Conservation (phyloP, 495 filamentous ascomycete genomes). For the Hypoxylon subgilvum region DNA sequence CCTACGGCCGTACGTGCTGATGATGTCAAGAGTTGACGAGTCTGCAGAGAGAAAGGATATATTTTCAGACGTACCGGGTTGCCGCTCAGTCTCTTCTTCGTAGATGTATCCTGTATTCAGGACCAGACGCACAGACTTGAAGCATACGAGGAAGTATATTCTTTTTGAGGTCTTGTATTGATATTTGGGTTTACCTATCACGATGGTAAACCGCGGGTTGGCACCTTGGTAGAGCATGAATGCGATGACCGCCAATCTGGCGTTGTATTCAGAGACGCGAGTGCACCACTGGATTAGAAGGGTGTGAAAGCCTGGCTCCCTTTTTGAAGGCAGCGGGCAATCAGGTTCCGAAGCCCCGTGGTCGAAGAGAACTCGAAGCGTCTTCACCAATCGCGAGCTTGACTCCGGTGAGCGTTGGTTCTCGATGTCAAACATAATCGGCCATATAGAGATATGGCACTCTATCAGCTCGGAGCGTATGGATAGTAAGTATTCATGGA, state of each 20-base stretch:
- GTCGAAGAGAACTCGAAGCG: slow-evolving; percentile 4
- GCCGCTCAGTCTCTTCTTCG: neutral
- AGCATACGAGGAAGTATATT: neutral
- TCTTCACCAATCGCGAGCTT: neutral
- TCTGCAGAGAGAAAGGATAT: too few species aligned
- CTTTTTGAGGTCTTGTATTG: neutral
- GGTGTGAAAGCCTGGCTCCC: slow-evolving; percentile 5
- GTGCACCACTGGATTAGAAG: neutral
- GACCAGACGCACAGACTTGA: neutral
- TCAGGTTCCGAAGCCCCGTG: slow-evolving; percentile 16
- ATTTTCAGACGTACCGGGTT: too few species aligned
- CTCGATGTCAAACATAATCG: neutral
- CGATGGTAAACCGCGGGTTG: slow-evolving; percentile 17
- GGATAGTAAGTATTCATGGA: slow-evolving; percentile 6
- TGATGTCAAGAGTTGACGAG: neutral
- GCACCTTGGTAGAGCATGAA: slow-evolving; percentile 24
- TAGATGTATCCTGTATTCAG: neutral
- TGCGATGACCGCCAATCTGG: neutral
- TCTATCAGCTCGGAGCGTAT: neutral
- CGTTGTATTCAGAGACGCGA: neutral
- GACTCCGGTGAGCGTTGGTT: neutral
- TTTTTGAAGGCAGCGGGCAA: neutral
- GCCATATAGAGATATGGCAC: neutral
- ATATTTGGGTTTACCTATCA: neutral
- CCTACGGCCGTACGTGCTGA: neutral